These are phyloP conservation scores for Solanum clarkiae DNA, from an alignment of 257 asterid genomes.

Conservation along the genomic window DNA sequence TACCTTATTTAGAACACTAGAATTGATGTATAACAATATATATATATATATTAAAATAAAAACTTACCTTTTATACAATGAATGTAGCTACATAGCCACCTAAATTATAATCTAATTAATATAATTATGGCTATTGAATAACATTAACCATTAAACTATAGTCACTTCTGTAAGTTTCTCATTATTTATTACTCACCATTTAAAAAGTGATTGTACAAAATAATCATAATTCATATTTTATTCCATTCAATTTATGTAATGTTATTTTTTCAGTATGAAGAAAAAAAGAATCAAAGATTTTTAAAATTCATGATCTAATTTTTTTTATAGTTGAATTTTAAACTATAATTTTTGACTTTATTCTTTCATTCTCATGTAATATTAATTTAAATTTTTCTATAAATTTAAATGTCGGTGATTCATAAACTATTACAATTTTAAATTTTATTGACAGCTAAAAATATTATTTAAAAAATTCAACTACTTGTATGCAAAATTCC, in stretches of 20 bases:
- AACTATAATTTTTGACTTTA: neutral
- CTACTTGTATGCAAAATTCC: neutral
- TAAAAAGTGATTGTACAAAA: neutral
- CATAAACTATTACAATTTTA: neutral
- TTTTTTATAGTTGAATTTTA: neutral
- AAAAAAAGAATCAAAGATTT: too few species aligned
- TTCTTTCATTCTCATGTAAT: neutral
- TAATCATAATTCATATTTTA: neutral
- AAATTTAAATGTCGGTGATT: neutral
- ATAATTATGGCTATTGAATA: too few species aligned
- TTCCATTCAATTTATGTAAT: too few species aligned
- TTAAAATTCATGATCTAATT: too few species aligned
- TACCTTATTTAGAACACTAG: too few species aligned
- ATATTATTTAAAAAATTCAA: neutral
- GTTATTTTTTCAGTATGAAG: neutral
- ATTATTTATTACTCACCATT: neutral
- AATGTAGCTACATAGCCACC: too few species aligned
- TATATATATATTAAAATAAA: too few species aligned
- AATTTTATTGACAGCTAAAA: neutral
- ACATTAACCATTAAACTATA: too few species aligned
- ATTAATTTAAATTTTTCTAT: fast-evolving
- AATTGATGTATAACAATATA: too few species aligned
- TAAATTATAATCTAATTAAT: too few species aligned
- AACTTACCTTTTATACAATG: too few species aligned
- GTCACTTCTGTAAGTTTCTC: too few species aligned